These are phyloP conservation scores for Pleurotus pulmonarius DNA, from an alignment of 768 basidiomycete species.

Conservation along the genomic window DNA sequence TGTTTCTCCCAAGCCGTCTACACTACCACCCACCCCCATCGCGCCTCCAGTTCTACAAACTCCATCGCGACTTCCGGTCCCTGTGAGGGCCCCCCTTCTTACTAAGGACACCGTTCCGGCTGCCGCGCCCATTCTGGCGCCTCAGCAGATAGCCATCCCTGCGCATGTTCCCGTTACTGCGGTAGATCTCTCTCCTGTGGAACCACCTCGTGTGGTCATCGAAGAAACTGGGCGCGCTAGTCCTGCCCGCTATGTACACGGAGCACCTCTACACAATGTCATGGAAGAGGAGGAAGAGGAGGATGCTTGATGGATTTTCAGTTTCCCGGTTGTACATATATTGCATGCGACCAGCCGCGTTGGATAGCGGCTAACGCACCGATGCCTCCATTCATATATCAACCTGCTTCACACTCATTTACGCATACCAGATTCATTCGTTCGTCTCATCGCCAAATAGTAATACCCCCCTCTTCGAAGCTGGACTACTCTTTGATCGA, in stretches of 20 bases:
- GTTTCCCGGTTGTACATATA: background rate
- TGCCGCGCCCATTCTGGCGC: slow-evolving; percentile 17
- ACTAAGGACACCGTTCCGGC: slow-evolving; percentile 19
- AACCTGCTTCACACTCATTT: background rate
- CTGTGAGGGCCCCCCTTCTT: slow-evolving; percentile 17
- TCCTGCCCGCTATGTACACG: slow-evolving; percentile 75
- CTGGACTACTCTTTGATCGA: background rate
- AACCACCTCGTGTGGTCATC: slow-evolving; percentile 29
- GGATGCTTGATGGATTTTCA: background rate
- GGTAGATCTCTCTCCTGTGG: slow-evolving; percentile 22
- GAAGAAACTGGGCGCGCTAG: slow-evolving; percentile 57
- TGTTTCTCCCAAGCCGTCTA: slow-evolving; percentile 21
- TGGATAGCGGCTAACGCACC: slow-evolving; percentile 1
- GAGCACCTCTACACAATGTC: slow-evolving; percentile 84
- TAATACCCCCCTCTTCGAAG: slow-evolving; percentile 3
- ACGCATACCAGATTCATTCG: background rate
- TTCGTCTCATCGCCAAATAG: background rate
- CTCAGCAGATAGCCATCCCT: slow-evolving; percentile 20
- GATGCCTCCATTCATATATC: background rate
- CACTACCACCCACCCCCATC: slow-evolving; percentile 5
- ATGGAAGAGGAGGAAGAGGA: slow-evolving; percentile 80
- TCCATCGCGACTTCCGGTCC: slow-evolving; percentile 39
- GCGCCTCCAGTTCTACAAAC: slow-evolving; percentile 19
- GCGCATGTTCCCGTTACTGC: slow-evolving; percentile 17
- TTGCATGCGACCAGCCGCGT: background rate